Percentiles rank a stretch among this genome's conserved stretches.
These are phyloP conservation scores for Aphanomyces stellatus DNA, from an alignment of 352 stramenopile species.

Conservation along the genomic window DNA sequence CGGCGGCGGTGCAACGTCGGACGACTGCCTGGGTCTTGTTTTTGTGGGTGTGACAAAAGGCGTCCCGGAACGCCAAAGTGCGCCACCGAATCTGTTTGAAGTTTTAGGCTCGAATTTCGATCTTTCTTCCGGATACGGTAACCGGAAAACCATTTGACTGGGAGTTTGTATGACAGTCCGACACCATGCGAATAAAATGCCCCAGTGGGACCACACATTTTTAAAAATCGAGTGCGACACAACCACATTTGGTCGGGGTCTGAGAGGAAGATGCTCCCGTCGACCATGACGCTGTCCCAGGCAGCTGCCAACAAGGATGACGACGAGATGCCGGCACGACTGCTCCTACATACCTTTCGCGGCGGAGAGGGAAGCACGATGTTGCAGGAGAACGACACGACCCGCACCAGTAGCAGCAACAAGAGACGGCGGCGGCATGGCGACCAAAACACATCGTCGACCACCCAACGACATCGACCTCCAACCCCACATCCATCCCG, in stretches of 20 bases:
- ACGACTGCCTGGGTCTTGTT: too few species aligned
- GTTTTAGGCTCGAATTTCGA: too few species aligned
- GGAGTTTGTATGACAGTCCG: conserved; percentile 1
- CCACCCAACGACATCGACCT: neutral
- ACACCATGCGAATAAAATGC: neutral
- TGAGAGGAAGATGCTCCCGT: neutral
- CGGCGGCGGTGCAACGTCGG: too few species aligned
- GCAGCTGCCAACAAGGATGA: neutral
- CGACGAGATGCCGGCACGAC: neutral
- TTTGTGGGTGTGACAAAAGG: neutral
- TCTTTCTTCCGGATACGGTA: neutral
- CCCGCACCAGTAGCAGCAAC: neutral
- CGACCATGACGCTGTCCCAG: neutral
- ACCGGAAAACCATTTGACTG: neutral
- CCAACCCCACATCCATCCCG: neutral
- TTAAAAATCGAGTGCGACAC: neutral
- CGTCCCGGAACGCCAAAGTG: neutral
- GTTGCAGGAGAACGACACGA: neutral
- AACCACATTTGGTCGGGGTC: too few species aligned
- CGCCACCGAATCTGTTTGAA: neutral
- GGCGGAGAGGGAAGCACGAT: neutral
- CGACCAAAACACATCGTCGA: neutral
- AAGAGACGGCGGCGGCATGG: neutral
- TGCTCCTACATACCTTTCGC: neutral
- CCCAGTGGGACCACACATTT: neutral